Percentiles rank a stretch among this genome's conserved stretches.
Conservation (phyloP, 495 filamentous ascomycete genomes). For the Xylaria sp. region DNA sequence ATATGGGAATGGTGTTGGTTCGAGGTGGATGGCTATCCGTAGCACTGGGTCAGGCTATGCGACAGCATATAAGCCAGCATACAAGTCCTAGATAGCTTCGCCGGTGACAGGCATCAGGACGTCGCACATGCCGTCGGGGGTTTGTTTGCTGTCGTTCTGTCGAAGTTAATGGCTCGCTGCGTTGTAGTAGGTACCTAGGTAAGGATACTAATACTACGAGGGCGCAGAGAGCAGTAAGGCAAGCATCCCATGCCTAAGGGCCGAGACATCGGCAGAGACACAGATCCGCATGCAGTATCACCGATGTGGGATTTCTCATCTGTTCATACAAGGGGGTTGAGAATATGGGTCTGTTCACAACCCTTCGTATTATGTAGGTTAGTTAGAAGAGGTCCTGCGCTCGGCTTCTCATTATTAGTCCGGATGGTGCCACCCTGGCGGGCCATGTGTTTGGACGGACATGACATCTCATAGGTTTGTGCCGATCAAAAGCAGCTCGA, state of each 20-base stretch:
- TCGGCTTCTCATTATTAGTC: conserved; percentile 6
- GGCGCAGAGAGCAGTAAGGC: background rate
- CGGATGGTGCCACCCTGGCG: conserved; percentile 6
- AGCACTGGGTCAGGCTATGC: conserved; percentile 22
- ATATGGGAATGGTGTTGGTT: conserved; percentile 9
- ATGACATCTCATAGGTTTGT: background rate
- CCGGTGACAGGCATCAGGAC: background rate
- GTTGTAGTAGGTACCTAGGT: background rate
- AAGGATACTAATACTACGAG: background rate
- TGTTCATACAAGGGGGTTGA: background rate
- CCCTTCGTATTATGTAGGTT: background rate
- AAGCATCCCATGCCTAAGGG: conserved; percentile 11
- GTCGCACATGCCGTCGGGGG: background rate
- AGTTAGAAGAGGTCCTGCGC: background rate
- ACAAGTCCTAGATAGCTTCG: conserved; percentile 8
- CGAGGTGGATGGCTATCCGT: conserved; percentile 9
- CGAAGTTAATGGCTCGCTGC: background rate
- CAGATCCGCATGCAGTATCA: conserved; percentile 16
- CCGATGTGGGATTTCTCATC: conserved; percentile 9
- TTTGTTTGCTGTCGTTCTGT: background rate
- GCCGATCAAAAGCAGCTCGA: background rate
- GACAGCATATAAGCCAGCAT: background rate
- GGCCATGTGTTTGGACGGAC: background rate
- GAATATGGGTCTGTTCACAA: conserved; percentile 3
- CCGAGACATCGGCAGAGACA: conserved; percentile 10